Base-by-base conservation (phyloP, 208 protist species). In the Trypanosoma cruzi region DNA sequence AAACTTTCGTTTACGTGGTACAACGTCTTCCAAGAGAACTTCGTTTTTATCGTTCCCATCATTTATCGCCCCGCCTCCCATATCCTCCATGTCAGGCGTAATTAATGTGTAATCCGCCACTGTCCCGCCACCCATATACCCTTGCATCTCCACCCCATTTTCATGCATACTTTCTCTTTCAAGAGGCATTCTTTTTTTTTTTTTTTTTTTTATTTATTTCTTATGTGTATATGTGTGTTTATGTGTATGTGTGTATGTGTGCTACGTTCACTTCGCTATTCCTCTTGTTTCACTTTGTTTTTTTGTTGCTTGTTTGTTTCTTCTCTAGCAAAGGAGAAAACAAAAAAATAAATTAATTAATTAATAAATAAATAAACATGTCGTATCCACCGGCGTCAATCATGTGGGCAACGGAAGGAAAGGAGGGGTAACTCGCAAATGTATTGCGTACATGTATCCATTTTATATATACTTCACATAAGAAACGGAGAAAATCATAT, bases 401-500 rank as follows among this genome's bases (percentile, higher is more conserved):
- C 36, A 10, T 40, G 10, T 40, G 36, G 10, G 36, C 36, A 40
- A 10, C 36, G 4, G 36, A 10, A 40, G 36, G n/a, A n/a, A n/a
- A n/a, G n/a, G n/a, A n/a, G n/a, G n/a, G n/a, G n/a, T n/a, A 40
- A 40, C 36, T 40, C 36, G 36, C 36, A 40, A 4, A 40, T 13
- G 10, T 4, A 40, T 10, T 13, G 10, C 4, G 36, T 13, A 40
- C 4, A 40, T 40, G 36, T 40, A 10, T 4, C 4, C 10, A 40
- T n/a, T n/a, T n/a, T 40, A 10, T 40, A 40, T 10, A 40, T 40
- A 40, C 36, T 40, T 40, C n/a, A 10, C 36, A 40, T 13, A 40
- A 10, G 36, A 40, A 40, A 40, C 36, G 4, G 6, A 40, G 6
- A 10, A 4, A 40, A 65, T 31, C 64, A 72, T 49, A 73, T 58